These are phyloP conservation scores for Plenodomus biglobosus DNA, from an alignment of 2,329 filamentous ascomycete species.

Conservation along the genomic window DNA sequence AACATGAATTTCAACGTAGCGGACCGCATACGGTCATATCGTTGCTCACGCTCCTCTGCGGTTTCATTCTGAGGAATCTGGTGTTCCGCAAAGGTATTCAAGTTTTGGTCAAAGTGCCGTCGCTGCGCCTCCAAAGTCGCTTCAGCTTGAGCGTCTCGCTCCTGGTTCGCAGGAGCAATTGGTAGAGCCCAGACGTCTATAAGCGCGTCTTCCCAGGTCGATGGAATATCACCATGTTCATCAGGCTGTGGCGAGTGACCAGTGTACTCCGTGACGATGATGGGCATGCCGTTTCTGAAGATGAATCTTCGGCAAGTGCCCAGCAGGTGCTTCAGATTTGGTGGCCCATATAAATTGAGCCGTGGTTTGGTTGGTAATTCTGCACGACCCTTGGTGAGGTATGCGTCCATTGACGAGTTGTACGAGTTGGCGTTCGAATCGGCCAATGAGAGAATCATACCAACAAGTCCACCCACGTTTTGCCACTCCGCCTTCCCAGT, in stretches of 20 bases:
- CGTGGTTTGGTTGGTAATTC: conserved; percentile 24
- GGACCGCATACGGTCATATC: conserved; percentile 57
- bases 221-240: conserved; percentile 46
- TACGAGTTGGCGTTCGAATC: conserved; percentile 60
- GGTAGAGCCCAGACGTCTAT: conserved; percentile 85
- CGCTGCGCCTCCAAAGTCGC: conserved; percentile 25
- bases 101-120: conserved; percentile 22
- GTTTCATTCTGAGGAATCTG: conserved; percentile 32
- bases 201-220: conserved; percentile 74
- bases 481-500: conserved; percentile 76
- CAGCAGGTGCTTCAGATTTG: conserved; percentile 76
- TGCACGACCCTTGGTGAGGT: conserved; percentile 27
- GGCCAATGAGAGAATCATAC: conserved; percentile 81
- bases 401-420: conserved; percentile 47
- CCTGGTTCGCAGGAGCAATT: conserved; percentile 45
- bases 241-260: conserved; percentile 28
- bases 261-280: conserved; percentile 69
- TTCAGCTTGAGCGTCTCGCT: conserved; percentile 13
- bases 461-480: conserved; percentile 78
- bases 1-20: conserved; percentile 76
- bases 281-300: conserved; percentile 77
- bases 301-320: conserved; percentile 85
- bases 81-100: conserved; percentile 38
- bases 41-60: conserved; percentile 39
- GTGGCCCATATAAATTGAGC: conserved; percentile 70